Conservation (phyloP, 2,329 filamentous ascomycete species). For the Xylaria sp. region DNA sequence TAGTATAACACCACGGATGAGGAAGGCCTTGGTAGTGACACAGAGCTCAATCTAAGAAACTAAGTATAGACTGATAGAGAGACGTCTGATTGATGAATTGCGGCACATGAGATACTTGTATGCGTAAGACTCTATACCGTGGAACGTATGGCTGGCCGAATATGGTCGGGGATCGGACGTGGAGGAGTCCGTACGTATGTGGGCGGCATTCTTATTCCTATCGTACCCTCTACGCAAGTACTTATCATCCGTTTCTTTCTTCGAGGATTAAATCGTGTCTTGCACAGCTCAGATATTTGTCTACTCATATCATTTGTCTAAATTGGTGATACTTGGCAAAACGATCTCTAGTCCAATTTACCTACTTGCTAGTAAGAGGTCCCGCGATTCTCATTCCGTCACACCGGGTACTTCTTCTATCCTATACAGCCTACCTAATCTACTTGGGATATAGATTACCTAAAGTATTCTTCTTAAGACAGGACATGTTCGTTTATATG, state of each 20-base stretch:
- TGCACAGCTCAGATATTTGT: not conserved
- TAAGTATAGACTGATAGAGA: too few species aligned
- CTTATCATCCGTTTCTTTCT: not conserved
- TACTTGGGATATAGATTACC: not conserved
- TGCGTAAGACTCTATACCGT: conserved; percentile 10
- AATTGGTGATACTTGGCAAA: too few species aligned
- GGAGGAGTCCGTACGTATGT: conserved; percentile 46
- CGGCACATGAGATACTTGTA: conserved; percentile 17
- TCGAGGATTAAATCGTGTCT: too few species aligned
- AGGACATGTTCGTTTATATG: too few species aligned
- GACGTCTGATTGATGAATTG: not conserved
- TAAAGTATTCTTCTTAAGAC: too few species aligned
- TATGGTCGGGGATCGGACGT: conserved; percentile 40
- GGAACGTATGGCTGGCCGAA: conserved; percentile 34
- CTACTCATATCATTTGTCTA: not conserved
- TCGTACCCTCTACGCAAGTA: not conserved
- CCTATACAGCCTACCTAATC: not conserved
- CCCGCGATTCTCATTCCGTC: not conserved
- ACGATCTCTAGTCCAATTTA: not conserved
- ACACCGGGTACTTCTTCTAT: too few species aligned
- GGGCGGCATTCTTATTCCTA: not conserved
- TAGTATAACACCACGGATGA: not conserved
- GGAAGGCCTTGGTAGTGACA: not conserved
- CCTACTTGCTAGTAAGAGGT: not conserved
- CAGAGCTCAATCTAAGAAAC: not conserved